Conservation (phyloP, 2,329 filamentous ascomycete species). For the Erysiphe pisi region DNA sequence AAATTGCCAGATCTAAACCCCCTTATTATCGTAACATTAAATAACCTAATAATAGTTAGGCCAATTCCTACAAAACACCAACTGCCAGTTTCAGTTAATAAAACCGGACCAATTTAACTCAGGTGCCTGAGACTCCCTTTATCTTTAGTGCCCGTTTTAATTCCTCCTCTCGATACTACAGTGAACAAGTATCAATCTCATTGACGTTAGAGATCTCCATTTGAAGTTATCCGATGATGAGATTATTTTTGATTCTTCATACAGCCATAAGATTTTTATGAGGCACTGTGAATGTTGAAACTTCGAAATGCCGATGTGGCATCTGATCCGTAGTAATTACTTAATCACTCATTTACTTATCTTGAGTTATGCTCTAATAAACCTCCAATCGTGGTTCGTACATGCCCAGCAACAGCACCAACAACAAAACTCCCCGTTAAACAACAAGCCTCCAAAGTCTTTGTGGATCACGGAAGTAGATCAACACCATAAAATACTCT, state of each 20-base stretch:
- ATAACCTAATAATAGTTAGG: too few species aligned
- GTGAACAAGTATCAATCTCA: too few species aligned
- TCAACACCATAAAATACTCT: conserved; percentile 32
- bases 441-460: neutral
- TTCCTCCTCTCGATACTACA: too few species aligned
- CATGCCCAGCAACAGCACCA: conserved; percentile 53
- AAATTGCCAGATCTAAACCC: too few species aligned
- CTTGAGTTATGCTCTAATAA: conserved; percentile 36
- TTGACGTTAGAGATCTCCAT: too few species aligned
- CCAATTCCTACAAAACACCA: too few species aligned
- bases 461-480: neutral
- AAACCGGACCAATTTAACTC: too few species aligned
- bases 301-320: neutral
- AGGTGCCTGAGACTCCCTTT: too few species aligned
- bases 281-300: neutral
- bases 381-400: conserved; percentile 50
- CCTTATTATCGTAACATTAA: too few species aligned
- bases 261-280: neutral
- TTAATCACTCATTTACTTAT: neutral
- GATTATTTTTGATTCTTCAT: neutral
- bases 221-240: neutral
- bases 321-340: neutral
- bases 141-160: too few species aligned
- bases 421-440: conserved; percentile 33
- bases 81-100: too few species aligned